These are phyloP conservation scores for Cystofilobasidium bisporidii DNA, from an alignment of 768 basidiomycete species.

Conservation along the genomic window DNA sequence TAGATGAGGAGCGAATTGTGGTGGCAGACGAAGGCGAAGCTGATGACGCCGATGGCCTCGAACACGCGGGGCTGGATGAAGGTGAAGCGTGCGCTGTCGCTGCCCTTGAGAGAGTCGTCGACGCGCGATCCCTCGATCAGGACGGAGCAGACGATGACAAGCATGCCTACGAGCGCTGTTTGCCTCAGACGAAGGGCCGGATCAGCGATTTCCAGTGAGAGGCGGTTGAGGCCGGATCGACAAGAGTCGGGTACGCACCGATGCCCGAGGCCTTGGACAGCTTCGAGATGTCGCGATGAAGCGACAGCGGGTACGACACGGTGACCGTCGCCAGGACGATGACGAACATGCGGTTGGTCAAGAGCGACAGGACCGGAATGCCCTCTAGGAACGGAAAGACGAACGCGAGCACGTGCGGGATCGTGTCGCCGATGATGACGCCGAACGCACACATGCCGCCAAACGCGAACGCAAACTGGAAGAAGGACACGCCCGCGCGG, in stretches of 20 bases:
- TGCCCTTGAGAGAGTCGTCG: conserved; percentile 48
- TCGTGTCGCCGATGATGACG: conserved; percentile 68
- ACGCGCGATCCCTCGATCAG: conserved; percentile 26
- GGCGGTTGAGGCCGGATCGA: neutral
- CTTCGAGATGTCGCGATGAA: conserved; percentile 97
- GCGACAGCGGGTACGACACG: conserved; percentile 86
- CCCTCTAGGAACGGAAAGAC: conserved; percentile 59
- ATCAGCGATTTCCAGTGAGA: neutral
- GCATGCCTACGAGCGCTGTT: conserved; percentile 57
- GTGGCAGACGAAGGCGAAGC: conserved; percentile 54
- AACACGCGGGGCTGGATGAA: conserved; percentile 71
- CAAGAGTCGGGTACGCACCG: conserved; percentile 47
- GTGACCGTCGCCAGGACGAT: conserved; percentile 75
- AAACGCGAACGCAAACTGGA: conserved; percentile 95
- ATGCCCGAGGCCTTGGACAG: conserved; percentile 84
- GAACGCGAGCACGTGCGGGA: conserved; percentile 83
- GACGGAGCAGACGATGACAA: conserved; percentile 64
- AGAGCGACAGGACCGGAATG: conserved; percentile 63
- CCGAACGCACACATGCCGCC: conserved; percentile 98
- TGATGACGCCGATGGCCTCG: conserved; percentile 91
- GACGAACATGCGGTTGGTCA: conserved; percentile 80
- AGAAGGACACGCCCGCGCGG: conserved; percentile 87
- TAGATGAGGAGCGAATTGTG: conserved; percentile 97
- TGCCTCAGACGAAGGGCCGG: neutral
- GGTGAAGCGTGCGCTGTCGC: conserved; percentile 64